Evolutionary conservation across 1,284 basidiomycete species (phyloP).

Genomic region (Apiotrichum sp.): DNA sequence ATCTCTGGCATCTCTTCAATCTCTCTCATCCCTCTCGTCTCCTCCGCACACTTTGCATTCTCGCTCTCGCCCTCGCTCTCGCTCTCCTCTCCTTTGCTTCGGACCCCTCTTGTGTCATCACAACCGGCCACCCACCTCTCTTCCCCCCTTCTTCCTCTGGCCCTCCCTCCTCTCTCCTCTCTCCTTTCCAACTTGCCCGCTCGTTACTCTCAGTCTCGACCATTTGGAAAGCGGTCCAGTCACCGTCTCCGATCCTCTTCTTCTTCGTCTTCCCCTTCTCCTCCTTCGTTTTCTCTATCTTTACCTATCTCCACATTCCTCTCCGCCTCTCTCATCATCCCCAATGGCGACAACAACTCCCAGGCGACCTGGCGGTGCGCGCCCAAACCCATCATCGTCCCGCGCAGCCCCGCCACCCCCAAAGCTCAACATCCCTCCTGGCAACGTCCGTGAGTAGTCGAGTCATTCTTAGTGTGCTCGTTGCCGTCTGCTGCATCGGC

Average conservation of each 20-base stretch:
- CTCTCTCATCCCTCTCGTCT: not conserved
- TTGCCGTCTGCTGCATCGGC: not conserved
- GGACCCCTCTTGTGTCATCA: too few species aligned
- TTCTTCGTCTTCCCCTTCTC: not conserved
- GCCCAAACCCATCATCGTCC: conserved; percentile 18
- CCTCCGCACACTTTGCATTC: not conserved
- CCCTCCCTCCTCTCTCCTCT: too few species aligned
- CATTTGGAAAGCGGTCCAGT: too few species aligned
- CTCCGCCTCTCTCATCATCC: not conserved
- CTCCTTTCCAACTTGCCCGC: too few species aligned
- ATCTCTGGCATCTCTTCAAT: not conserved
- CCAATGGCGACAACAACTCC: conserved; percentile 6
- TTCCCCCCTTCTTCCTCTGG: too few species aligned
- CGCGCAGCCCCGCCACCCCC: conserved; percentile 17
- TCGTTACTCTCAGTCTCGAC: too few species aligned
- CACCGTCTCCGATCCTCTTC: not conserved
- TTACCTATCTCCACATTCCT: not conserved
- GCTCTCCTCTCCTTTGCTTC: too few species aligned
- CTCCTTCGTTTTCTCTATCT: not conserved
- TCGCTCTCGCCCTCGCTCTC: too few species aligned
- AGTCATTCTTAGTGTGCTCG: not conserved
- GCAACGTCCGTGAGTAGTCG: conserved; percentile 45
- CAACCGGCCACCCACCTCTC: too few species aligned
- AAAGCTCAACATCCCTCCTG: conserved; percentile 37
- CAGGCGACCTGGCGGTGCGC: conserved; percentile 15